These are phyloP conservation scores for Rhynchosporium agropyri DNA, from an alignment of 2,329 filamentous ascomycete species.

Conservation along the genomic window DNA sequence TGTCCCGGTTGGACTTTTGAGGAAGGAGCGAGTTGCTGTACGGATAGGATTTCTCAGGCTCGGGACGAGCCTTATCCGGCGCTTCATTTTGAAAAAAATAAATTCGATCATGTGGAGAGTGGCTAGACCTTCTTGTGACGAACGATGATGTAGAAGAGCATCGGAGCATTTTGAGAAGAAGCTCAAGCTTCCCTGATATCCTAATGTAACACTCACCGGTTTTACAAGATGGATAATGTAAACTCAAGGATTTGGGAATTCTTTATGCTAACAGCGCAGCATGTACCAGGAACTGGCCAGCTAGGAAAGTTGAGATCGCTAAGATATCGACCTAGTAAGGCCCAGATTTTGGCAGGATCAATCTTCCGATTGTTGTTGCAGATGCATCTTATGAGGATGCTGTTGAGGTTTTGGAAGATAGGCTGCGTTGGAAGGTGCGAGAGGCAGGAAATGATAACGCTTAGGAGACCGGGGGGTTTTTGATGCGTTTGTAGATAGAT, in stretches of 20 bases:
- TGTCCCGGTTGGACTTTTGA: background rate
- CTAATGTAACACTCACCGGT: background rate
- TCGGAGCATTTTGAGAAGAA: background rate
- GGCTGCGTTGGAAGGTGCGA: background rate
- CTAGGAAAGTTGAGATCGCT: conserved; percentile 3
- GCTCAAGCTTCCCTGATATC: background rate
- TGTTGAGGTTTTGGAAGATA: background rate
- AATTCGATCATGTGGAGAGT: background rate
- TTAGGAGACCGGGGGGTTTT: background rate
- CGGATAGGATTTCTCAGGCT: background rate
- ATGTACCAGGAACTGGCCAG: background rate
- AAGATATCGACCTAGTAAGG: background rate
- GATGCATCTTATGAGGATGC: conserved; percentile 9
- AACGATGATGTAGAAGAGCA: background rate
- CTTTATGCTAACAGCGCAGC: background rate
- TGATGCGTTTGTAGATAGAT: background rate
- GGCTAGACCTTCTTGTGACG: background rate
- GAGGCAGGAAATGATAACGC: conserved; percentile 1
- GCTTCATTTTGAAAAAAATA: background rate
- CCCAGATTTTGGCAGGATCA: conserved; percentile 6
- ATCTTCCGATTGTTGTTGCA: conserved; percentile 4
- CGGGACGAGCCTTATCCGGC: background rate
- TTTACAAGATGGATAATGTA: background rate
- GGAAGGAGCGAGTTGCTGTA: background rate
- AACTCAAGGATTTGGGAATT: background rate